phyloP scores from a whole-genome alignment of 441 rosid species.

The Populus hybrid region DNA sequence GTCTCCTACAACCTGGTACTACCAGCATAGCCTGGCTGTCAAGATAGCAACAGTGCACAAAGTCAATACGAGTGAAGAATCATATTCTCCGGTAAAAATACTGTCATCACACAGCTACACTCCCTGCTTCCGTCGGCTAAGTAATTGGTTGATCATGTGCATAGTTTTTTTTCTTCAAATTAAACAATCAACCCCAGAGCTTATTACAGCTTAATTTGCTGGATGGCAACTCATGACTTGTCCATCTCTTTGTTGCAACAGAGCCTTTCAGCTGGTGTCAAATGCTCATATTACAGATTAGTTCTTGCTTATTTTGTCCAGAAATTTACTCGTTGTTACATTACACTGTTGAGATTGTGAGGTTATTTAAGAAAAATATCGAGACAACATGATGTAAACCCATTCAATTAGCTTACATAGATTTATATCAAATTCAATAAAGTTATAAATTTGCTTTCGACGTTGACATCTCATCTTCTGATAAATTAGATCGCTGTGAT shows the following conservation, averaged over 20 bases:
- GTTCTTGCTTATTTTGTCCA: not conserved
- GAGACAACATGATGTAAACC: not conserved
- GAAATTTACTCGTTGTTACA: too few relatives aligned
- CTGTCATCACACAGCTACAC: too few relatives aligned
- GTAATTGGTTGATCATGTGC: too few relatives aligned
- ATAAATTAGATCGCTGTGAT: not conserved
- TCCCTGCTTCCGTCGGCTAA: too few relatives aligned
- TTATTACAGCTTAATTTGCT: too few relatives aligned
- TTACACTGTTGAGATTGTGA: not conserved
- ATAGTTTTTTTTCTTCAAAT: too few relatives aligned
- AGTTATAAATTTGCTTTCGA: not conserved
- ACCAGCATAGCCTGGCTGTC: not conserved
- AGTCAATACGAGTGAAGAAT: not conserved
- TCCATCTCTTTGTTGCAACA: not conserved
- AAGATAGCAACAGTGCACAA: not conserved
- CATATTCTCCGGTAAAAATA: too few relatives aligned
- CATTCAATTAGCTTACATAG: slow-evolving; percentile 1
- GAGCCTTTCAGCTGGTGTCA: not conserved
- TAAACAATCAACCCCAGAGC: too few relatives aligned
- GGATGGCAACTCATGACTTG: too few relatives aligned
- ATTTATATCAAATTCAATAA: not conserved
- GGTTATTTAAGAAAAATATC: not conserved
- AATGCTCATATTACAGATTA: not conserved
- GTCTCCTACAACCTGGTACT: too few relatives aligned
- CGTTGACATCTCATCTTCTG: slow-evolving; percentile 17